Percentiles rank a stretch among this genome's conserved stretches.
These are phyloP conservation scores for Fusarium mexicanum DNA, from an alignment of 2,329 filamentous ascomycete genomes.

Conservation along the genomic window DNA sequence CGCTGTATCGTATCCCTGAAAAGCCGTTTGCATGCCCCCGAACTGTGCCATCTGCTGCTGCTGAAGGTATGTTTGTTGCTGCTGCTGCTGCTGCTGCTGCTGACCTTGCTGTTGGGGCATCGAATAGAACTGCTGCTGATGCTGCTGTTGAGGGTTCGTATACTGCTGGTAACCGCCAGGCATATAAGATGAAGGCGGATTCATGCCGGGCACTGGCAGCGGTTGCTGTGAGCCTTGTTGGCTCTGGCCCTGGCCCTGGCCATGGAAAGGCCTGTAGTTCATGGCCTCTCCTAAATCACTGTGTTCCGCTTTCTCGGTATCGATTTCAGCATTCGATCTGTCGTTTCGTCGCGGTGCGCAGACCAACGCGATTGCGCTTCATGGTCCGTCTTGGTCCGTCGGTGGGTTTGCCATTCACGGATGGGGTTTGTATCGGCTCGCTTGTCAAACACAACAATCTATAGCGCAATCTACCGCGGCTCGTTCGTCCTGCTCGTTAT, in stretches of 20 bases:
- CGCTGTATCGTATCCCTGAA: slow-evolving; percentile 38
- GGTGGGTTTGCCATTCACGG: slow-evolving; percentile 14
- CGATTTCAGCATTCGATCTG: slow-evolving; percentile 35
- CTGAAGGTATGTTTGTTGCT: slow-evolving; percentile 39
- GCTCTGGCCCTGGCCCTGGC: slow-evolving; percentile 43
- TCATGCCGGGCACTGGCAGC: slow-evolving; percentile 31
- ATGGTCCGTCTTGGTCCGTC: slow-evolving; percentile 31
- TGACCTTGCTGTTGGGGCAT: slow-evolving; percentile 39
- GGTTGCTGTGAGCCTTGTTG: slow-evolving; percentile 43
- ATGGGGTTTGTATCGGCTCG: background rate
- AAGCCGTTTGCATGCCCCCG: slow-evolving; percentile 35
- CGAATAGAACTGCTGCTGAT: slow-evolving; percentile 40
- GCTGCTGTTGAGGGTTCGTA: slow-evolving; percentile 40
- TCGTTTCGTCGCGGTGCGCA: slow-evolving; percentile 43
- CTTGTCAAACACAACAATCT: background rate
- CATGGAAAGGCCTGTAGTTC: slow-evolving; percentile 49
- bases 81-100: slow-evolving; percentile 27
- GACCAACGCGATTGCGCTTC: slow-evolving; percentile 43
- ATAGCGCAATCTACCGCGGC: background rate
- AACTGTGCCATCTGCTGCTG: slow-evolving; percentile 42
- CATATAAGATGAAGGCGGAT: slow-evolving; percentile 36
- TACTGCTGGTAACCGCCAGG: slow-evolving; percentile 41
- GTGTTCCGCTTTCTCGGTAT: background rate
- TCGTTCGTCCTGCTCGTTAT: background rate
- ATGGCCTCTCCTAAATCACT: slow-evolving; percentile 41